These are phyloP conservation scores for Nissolia schottii DNA, from an alignment of 306 rosid genomes.

Conservation along the genomic window DNA sequence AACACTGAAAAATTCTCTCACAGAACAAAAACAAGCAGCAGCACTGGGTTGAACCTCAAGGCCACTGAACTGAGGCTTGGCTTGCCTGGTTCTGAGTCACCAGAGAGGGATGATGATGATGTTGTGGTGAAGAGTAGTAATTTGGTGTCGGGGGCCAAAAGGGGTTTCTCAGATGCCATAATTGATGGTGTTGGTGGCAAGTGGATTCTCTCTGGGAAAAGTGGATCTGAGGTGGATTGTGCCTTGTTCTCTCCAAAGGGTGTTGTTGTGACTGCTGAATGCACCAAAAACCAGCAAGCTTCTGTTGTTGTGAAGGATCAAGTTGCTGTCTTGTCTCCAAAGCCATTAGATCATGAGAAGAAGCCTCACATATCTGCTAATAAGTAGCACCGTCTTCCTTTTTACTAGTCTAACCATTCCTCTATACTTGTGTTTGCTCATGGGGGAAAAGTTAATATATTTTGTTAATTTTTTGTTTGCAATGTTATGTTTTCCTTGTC, in stretches of 20 bases:
- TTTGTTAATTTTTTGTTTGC: not conserved
- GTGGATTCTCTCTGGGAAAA: slow-evolving; percentile 64
- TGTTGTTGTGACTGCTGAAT: slow-evolving; percentile 32
- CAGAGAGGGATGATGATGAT: slow-evolving; percentile 45
- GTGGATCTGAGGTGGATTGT: slow-evolving; percentile 60
- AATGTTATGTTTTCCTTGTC: not conserved
- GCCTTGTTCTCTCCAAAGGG: slow-evolving; percentile 61
- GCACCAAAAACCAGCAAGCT: slow-evolving; percentile 44
- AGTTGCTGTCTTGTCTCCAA: slow-evolving; percentile 45
- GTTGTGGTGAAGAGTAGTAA: slow-evolving; percentile 43
- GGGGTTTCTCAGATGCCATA: slow-evolving; percentile 88
- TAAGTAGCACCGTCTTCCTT: slow-evolving; percentile 42
- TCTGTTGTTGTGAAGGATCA: slow-evolving; percentile 50
- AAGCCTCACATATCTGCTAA: slow-evolving; percentile 68
- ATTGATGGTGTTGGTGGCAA: slow-evolving; percentile 62
- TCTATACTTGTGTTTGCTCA: too few relatives aligned
- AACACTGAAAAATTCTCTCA: slow-evolving; percentile 42
- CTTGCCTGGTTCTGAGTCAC: slow-evolving; percentile 82
- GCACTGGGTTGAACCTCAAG: slow-evolving; percentile 57
- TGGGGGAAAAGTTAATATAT: too few relatives aligned
- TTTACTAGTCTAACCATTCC: not conserved
- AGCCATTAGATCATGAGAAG: slow-evolving; percentile 63
- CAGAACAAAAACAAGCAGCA: too few relatives aligned
- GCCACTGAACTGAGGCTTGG: slow-evolving; percentile 95
- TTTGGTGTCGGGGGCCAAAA: slow-evolving; percentile 71